These are phyloP conservation scores for Sporothrix humicola DNA, from an alignment of 2,329 filamentous ascomycete genomes.

Conservation along the genomic window DNA sequence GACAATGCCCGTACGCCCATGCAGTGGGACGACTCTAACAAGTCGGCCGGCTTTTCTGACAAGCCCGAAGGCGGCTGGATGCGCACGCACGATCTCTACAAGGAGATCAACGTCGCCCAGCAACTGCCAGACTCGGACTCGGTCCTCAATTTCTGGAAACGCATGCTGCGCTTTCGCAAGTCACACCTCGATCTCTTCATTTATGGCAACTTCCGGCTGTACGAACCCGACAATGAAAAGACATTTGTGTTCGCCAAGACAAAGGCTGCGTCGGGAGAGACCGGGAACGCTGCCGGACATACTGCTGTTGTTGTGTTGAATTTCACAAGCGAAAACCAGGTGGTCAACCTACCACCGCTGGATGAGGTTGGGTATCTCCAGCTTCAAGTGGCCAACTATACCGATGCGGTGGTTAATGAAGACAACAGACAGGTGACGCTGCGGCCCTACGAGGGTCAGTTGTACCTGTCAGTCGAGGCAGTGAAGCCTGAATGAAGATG, in stretches of 20 bases:
- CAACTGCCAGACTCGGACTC: constrained; percentile 53
- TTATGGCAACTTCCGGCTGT: constrained; percentile 62
- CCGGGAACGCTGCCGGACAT: constrained; percentile 2
- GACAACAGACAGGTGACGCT: constrained; percentile 36
- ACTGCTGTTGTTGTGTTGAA: constrained; percentile 49
- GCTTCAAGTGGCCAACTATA: constrained; percentile 45
- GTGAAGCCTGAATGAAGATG: neutral
- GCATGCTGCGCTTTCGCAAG: constrained; percentile 60
- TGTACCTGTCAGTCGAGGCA: constrained; percentile 41
- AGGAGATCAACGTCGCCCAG: constrained; percentile 60
- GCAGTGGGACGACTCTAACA: constrained; percentile 62
- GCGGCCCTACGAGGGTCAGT: constrained; percentile 46
- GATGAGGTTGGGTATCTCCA: constrained; percentile 36
- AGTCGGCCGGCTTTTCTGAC: constrained; percentile 67
- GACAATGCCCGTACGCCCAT: constrained; percentile 73
- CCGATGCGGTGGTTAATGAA: constrained; percentile 38
- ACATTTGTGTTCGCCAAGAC: constrained; percentile 55
- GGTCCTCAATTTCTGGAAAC: constrained; percentile 67
- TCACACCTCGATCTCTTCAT: constrained; percentile 63
- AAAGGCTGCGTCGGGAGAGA: constrained; percentile 32
- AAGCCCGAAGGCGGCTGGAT: constrained; percentile 60
- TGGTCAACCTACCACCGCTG: constrained; percentile 40
- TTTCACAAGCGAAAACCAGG: constrained; percentile 50
- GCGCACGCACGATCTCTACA: constrained; percentile 63
- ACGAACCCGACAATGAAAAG: constrained; percentile 54